Conservation (phyloP, 352 stramenopile species). For the Globisporangium abappressorium region DNA sequence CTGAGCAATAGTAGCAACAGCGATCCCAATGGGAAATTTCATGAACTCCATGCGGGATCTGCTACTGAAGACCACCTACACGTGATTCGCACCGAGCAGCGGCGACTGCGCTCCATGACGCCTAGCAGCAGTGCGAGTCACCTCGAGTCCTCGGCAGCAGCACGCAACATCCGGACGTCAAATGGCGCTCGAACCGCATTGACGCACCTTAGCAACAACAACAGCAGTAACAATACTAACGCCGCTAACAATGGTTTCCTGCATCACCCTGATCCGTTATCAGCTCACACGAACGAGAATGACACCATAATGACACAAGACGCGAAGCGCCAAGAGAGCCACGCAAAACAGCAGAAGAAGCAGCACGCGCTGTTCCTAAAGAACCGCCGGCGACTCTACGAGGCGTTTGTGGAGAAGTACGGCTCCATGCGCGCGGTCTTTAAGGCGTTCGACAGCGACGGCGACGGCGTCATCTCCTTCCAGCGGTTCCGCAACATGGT, state of each 20-base stretch:
- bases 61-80: not conserved
- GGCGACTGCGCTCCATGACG: constrained; percentile 14
- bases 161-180: constrained; percentile 6
- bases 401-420: constrained; percentile 70
- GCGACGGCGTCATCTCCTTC: constrained; percentile 65
- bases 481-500: constrained; percentile 75
- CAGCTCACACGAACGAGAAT: not conserved
- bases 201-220: not conserved
- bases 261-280: not conserved
- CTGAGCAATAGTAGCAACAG: constrained; percentile 16
- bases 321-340: not conserved
- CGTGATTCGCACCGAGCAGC: constrained; percentile 13
- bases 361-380: constrained; percentile 25
- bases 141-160: not conserved
- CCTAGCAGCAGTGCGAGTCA: constrained; percentile 17
- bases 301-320: not conserved
- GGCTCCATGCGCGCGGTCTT: constrained; percentile 78
- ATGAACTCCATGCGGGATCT: not conserved
- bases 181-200: constrained; percentile 1
- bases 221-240: not conserved
- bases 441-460: constrained; percentile 64
- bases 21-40: not conserved
- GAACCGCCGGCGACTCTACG: constrained; percentile 53
- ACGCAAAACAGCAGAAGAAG: constrained; percentile 14
- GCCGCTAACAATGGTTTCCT: too few species aligned